Evolutionary conservation across 306 rosid species (phyloP).

Genomic region (Prunus campanulata): DNA sequence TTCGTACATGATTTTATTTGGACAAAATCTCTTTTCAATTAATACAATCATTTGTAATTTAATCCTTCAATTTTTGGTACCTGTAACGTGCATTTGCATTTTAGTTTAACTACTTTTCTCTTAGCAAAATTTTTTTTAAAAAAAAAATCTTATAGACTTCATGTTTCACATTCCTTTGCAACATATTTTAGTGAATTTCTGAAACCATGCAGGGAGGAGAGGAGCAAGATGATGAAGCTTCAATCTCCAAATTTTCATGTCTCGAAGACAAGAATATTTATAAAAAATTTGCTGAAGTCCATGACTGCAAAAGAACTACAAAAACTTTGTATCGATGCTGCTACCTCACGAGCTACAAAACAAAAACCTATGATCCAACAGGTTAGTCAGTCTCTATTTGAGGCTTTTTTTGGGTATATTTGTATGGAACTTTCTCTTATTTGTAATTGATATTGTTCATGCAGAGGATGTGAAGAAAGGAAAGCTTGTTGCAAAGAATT

Average conservation of each 20-base stretch:
- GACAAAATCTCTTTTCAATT: neutral
- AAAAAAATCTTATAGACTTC: neutral
- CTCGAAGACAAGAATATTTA: conserved; percentile 75
- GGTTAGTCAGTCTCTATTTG: conserved; percentile 40
- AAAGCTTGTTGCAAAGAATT: conserved; percentile 44
- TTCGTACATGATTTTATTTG: neutral
- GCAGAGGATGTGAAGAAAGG: conserved; percentile 87
- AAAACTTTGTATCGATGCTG: conserved; percentile 79
- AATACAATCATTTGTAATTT: neutral
- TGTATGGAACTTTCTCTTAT: neutral
- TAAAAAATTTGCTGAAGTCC: conserved; percentile 80
- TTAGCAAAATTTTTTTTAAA: too few species aligned
- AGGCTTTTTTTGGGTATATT: neutral
- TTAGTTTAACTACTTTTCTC: neutral
- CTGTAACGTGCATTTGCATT: neutral
- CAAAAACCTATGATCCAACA: conserved; percentile 81
- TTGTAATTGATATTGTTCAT: conserved; percentile 4
- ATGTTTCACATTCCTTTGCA: neutral
- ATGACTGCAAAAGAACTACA: conserved; percentile 74
- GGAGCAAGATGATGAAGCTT: conserved; percentile 69
- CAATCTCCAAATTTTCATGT: conserved; percentile 96
- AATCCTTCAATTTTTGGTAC: neutral
- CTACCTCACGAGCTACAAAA: conserved; percentile 80
- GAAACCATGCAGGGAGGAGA: conserved; percentile 54
- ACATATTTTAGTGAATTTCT: conserved; percentile 8